Evolutionary conservation across 768 basidiomycete species (phyloP), one percentile per base, ranked within the genome.

Genomic region (Leccinum truebloodii): DNA sequence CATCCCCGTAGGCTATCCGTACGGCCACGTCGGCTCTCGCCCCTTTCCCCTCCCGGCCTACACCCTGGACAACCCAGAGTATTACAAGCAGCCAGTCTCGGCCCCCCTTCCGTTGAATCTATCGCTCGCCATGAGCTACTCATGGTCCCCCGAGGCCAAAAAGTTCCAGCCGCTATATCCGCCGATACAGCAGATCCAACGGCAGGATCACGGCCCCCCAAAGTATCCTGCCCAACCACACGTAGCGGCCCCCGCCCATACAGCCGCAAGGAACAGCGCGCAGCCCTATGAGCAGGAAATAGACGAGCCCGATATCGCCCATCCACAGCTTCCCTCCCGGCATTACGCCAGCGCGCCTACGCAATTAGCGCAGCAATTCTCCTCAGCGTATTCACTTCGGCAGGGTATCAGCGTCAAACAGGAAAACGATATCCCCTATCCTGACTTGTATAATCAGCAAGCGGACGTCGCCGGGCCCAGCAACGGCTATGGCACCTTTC

Each of bases 121-220:
- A 58, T 76, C 74, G 3, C 30, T 71, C 56, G 67, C 73, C 1
- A 74, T 75, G 73, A 65, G 64, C 2, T 75, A 75, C 39, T 59
- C 69, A 0, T 74, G 71, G 71, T 74, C 74, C 6, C 69, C 69
- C 0, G 69, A 73, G 34, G 55, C 63, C 1, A 74, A 75, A 66
- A 74, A 75, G 66, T 74, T 75, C 52, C 74, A 75, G 61, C 73
- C 71, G 74, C 64, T 73, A 65, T 75, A 67, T 74, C 63, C 73
- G 35, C 70, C 71, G 65, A 62, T 64, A 66, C 73, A 73, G 64
- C 71, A 72, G 59, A 57, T 64, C 4, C 70, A 66, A 20, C 71
- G 62, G 48, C 68, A 70, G 10, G 69, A 61, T 35, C 67, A 59
- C 66, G 65, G 59, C 69, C 60, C 67, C 28, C 50, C 54, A 32